Percentiles rank a stretch among this genome's conserved stretches.
phyloP scores from a whole-genome alignment of 1,284 basidiomycete genomes.

The Papiliotrema terrestris region DNA sequence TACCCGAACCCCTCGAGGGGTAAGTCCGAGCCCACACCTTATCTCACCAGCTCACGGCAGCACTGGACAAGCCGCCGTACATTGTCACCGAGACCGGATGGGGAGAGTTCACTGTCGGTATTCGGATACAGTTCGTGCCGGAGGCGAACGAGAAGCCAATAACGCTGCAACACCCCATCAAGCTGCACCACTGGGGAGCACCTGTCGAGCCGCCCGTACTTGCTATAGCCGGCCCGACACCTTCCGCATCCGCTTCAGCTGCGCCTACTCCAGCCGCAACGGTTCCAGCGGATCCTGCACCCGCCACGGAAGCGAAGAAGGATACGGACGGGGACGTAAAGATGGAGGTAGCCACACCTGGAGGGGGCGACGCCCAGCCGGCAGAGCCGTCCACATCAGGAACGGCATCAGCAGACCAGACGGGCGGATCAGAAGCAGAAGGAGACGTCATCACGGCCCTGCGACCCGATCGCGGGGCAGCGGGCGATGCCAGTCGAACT shows the following conservation, averaged over 20 bases:
- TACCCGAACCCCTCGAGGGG: constrained; percentile 87
- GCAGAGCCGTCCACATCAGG: no score
- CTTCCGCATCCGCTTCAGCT: background rate
- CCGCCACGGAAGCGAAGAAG: background rate
- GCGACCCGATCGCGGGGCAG: background rate
- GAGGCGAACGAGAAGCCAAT: constrained; percentile 92
- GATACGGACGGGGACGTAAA: background rate
- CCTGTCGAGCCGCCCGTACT: constrained; percentile 36
- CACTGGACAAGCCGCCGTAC: constrained; percentile 88
- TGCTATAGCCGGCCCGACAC: constrained; percentile 12
- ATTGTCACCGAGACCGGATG: constrained; percentile 96
- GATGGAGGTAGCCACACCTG: background rate
- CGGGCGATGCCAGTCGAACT: no score
- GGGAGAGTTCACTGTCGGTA: constrained; percentile 98
- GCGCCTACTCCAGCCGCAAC: background rate
- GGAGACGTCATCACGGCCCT: constrained; percentile 2
- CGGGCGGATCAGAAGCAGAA: background rate
- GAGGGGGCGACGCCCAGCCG: background rate
- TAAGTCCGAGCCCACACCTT: constrained; percentile 48
- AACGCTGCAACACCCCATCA: constrained; percentile 84
- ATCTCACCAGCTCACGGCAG: constrained; percentile 49
- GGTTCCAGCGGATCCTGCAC: background rate
- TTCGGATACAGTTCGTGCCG: constrained; percentile 85
- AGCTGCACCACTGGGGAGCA: constrained; percentile 87
- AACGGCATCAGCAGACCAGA: background rate